These are phyloP conservation scores for Boeremia lycopersici DNA, from an alignment of 2,329 filamentous ascomycete genomes.

Conservation along the genomic window DNA sequence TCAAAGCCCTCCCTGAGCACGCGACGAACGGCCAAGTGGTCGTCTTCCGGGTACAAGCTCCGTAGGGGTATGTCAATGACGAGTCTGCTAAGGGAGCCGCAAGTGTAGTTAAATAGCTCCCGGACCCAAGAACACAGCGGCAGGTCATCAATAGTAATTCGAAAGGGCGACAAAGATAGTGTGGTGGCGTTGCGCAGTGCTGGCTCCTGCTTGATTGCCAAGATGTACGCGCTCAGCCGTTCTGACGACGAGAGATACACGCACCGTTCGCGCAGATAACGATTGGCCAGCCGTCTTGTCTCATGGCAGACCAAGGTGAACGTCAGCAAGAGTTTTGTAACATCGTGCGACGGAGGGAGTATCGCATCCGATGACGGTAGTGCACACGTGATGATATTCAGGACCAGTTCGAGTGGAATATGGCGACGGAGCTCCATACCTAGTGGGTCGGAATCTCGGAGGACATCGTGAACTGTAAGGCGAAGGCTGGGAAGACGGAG, in stretches of 20 bases:
- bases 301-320: slow-evolving; percentile 53
- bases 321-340: slow-evolving; percentile 54
- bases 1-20: slow-evolving; percentile 56
- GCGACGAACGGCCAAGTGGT: slow-evolving; percentile 46
- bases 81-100: slow-evolving; percentile 51
- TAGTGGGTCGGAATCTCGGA: slow-evolving; percentile 1
- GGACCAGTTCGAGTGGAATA: slow-evolving; percentile 37
- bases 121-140: slow-evolving; percentile 50
- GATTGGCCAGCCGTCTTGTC: slow-evolving; percentile 51
- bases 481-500: neutral
- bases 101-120: slow-evolving; percentile 52
- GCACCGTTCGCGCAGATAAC: slow-evolving; percentile 54
- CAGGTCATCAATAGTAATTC: slow-evolving; percentile 51
- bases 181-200: slow-evolving; percentile 43
- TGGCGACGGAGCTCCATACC: slow-evolving; percentile 12
- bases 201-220: slow-evolving; percentile 22
- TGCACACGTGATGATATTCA: slow-evolving; percentile 35
- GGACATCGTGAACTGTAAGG: slow-evolving; percentile 7
- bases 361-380: slow-evolving; percentile 25
- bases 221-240: slow-evolving; percentile 35
- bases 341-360: slow-evolving; percentile 48
- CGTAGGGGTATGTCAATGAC: slow-evolving; percentile 58
- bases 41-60: slow-evolving; percentile 51
- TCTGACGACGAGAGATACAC: slow-evolving; percentile 51
- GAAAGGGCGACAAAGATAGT: slow-evolving; percentile 44